phyloP scores from a whole-genome alignment of 139 green algal genomes.

The Chlorokybus atmophyticus region DNA sequence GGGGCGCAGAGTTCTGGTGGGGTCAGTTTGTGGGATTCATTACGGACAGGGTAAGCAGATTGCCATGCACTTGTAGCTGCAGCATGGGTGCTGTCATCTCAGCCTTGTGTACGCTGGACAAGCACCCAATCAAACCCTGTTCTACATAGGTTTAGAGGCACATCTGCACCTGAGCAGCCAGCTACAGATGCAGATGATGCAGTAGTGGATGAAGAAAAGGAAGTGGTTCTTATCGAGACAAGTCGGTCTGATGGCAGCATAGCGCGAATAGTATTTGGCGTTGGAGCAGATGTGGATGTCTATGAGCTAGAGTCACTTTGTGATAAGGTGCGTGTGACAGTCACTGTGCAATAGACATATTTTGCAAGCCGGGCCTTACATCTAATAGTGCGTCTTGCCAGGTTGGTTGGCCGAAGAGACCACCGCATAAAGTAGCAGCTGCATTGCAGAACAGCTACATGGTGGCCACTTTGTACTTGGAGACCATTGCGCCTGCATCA shows the following conservation, averaged over 20 bases:
- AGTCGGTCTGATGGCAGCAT: constrained; percentile 34
- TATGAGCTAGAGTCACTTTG: constrained; percentile 66
- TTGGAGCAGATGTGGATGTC: constrained; percentile 53
- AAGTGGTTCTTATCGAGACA: constrained; percentile 28
- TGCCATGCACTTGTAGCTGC: too few species aligned
- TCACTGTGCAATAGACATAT: not conserved
- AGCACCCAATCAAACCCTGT: too few species aligned
- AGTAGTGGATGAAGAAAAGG: too few species aligned
- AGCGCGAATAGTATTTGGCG: constrained; percentile 62
- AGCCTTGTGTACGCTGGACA: too few species aligned
- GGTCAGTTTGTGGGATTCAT: too few species aligned
- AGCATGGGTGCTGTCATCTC: too few species aligned
- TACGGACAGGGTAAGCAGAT: too few species aligned
- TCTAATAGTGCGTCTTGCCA: constrained; percentile 18
- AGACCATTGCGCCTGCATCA: constrained; percentile 5
- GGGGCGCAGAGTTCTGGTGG: too few species aligned
- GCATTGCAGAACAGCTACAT: constrained; percentile 82
- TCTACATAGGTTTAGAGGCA: too few species aligned
- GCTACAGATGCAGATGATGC: too few species aligned
- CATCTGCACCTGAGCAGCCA: too few species aligned
- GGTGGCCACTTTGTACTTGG: constrained; percentile 55
- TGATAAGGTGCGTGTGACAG: constrained; percentile 40
- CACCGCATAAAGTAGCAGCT: constrained; percentile 60
- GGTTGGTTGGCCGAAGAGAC: constrained; percentile 78
- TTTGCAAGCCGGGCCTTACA: not conserved